phyloP scores from a whole-genome alignment of 257 asterid genomes.

The Fraxinus cuspidata region DNA sequence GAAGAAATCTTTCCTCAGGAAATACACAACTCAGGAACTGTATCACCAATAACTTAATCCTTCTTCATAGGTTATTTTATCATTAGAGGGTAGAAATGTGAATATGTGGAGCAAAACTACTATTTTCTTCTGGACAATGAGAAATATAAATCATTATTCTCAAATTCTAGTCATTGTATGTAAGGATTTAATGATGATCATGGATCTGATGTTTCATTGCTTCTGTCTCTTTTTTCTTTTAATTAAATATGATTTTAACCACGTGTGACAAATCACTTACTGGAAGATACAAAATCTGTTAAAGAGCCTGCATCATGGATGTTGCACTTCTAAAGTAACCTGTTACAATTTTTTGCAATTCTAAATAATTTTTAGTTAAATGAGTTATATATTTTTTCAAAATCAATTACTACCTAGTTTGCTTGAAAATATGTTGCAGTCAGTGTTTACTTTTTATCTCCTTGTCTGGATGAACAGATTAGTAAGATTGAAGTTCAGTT shows the following conservation, averaged over 20 bases:
- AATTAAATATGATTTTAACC: neutral
- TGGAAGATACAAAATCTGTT: neutral
- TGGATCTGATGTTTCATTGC: neutral
- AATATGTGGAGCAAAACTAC: neutral
- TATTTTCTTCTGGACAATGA: neutral
- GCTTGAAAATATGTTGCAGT: neutral
- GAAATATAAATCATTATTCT: neutral
- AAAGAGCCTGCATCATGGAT: neutral
- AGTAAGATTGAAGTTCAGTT: slow-evolving; percentile 81
- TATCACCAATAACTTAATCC: neutral
- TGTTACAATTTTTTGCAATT: neutral
- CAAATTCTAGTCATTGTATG: neutral
- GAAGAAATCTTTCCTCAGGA: neutral
- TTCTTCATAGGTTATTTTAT: neutral
- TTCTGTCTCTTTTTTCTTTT: neutral
- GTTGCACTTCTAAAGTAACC: neutral
- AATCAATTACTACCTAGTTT: neutral
- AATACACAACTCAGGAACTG: neutral
- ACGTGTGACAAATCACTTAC: neutral
- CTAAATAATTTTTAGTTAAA: neutral
- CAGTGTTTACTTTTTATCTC: slow-evolving; percentile 10
- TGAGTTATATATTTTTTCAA: neutral
- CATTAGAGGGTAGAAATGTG: neutral
- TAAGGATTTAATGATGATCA: neutral
- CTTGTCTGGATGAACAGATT: slow-evolving; percentile 47